phyloP scores from a whole-genome alignment of 1,284 basidiomycete species.

The Cryptococcus sp. region DNA sequence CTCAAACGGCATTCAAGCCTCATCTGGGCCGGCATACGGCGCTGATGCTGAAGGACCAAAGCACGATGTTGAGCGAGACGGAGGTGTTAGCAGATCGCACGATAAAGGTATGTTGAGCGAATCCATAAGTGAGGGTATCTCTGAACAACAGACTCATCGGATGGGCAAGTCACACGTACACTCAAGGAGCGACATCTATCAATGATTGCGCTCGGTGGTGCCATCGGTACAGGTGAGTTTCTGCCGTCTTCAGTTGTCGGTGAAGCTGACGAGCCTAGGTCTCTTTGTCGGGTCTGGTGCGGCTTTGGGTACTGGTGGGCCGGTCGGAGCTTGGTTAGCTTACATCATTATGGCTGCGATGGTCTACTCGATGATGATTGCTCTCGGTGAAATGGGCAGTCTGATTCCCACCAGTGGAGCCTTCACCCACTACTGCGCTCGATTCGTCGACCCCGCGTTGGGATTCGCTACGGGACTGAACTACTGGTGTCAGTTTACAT shows the following conservation, averaged over 20 bases:
- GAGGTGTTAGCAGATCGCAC: too few relatives aligned
- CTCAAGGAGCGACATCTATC: constrained; percentile 46
- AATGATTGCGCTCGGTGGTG: constrained; percentile 53
- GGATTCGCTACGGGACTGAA: constrained; percentile 50
- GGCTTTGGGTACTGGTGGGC: constrained; percentile 52
- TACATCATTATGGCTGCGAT: constrained; percentile 45
- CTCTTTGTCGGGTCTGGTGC: constrained; percentile 52
- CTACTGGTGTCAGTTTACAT: constrained; percentile 23
- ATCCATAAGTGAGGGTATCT: too few relatives aligned
- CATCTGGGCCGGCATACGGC: background rate
- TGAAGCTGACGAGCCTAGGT: constrained; percentile 33
- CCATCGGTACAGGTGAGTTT: constrained; percentile 34
- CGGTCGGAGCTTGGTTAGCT: constrained; percentile 47
- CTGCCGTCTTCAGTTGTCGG: background rate
- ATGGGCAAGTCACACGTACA: constrained; percentile 34
- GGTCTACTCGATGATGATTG: constrained; percentile 46
- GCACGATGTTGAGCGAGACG: too few relatives aligned
- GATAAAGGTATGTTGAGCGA: too few relatives aligned
- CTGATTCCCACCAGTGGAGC: constrained; percentile 43
- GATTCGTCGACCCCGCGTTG: constrained; percentile 54
- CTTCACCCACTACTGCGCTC: constrained; percentile 45
- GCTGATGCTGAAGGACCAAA: too few relatives aligned
- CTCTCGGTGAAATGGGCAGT: constrained; percentile 50
- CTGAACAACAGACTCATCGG: background rate
- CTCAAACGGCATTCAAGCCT: background rate